phyloP scores from a whole-genome alignment of 768 basidiomycete genomes.

The Saitozyma sp. region DNA sequence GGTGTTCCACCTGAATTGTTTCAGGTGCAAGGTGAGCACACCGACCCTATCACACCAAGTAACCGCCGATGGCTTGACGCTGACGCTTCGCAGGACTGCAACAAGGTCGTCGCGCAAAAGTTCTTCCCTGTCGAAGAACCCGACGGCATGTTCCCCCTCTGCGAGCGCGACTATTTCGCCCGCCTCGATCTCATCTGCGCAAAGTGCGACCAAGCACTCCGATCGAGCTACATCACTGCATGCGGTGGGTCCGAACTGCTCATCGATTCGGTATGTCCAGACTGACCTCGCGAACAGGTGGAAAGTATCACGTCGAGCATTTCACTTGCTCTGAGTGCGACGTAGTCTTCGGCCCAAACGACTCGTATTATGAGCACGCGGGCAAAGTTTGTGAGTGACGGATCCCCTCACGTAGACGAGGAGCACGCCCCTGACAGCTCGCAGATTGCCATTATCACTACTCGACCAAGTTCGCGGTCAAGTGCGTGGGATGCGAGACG shows the following conservation, averaged over 20 bases:
- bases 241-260: constrained; percentile 70
- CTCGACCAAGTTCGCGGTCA: constrained; percentile 96
- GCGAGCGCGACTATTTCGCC: constrained; percentile 96
- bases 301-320: constrained; percentile 99
- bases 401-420: background rate
- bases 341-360: constrained; percentile 93
- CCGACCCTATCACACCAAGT: background rate
- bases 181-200: constrained; percentile 93
- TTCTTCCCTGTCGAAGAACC: constrained; percentile 97
- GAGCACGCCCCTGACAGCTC: constrained; percentile 1
- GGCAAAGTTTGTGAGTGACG: constrained; percentile 71
- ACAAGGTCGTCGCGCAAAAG: constrained; percentile 92
- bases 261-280: background rate
- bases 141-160: constrained; percentile 89
- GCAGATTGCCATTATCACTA: constrained; percentile 98
- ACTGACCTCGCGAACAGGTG: constrained; percentile 60
- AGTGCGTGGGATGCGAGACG: constrained; percentile 94
- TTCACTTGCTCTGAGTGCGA: constrained; percentile 98
- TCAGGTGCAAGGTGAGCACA: constrained; percentile 80
- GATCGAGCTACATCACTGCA: constrained; percentile 98
- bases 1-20: constrained; percentile 95
- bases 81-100: constrained; percentile 71
- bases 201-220: constrained; percentile 88
- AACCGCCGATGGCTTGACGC: background rate
- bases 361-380: constrained; percentile 98